These are phyloP conservation scores for Cytospora paraplurivora DNA, from an alignment of 2,329 filamentous ascomycete genomes.

Conservation along the genomic window DNA sequence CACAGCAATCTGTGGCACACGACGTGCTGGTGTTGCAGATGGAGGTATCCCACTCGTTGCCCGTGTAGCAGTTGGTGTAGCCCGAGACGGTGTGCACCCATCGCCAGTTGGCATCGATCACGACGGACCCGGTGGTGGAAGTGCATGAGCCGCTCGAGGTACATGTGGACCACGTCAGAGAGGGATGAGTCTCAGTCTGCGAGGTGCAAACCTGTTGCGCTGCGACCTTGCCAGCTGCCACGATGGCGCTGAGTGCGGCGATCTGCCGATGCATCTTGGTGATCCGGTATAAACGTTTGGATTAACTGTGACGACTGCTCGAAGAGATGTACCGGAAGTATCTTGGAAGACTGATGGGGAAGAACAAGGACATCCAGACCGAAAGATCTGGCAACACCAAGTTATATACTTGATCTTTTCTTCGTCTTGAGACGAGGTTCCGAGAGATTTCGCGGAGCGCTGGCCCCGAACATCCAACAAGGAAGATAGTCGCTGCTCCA, in stretches of 20 bases:
- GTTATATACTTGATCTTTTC: neutral
- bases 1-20: slow-evolving; percentile 58
- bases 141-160: slow-evolving; percentile 49
- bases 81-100: slow-evolving; percentile 54
- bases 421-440: neutral
- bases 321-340: neutral
- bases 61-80: slow-evolving; percentile 54
- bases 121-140: slow-evolving; percentile 48
- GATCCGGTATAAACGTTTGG: neutral
- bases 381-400: neutral
- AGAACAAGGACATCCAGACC: neutral
- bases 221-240: slow-evolving; percentile 41
- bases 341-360: neutral
- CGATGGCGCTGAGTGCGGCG: slow-evolving; percentile 46
- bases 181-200: slow-evolving; percentile 52
- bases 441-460: neutral
- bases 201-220: slow-evolving; percentile 52
- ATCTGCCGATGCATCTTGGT: slow-evolving; percentile 36
- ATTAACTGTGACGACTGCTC: neutral
- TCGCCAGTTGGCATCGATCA: slow-evolving; percentile 55
- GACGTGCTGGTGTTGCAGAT: slow-evolving; percentile 50
- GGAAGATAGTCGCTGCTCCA: neutral
- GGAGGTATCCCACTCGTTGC: slow-evolving; percentile 49
- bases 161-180: slow-evolving; percentile 53
- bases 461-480: neutral